Base-by-base conservation (phyloP, 257 asterid species). In the Gynochthodes officinalis region DNA sequence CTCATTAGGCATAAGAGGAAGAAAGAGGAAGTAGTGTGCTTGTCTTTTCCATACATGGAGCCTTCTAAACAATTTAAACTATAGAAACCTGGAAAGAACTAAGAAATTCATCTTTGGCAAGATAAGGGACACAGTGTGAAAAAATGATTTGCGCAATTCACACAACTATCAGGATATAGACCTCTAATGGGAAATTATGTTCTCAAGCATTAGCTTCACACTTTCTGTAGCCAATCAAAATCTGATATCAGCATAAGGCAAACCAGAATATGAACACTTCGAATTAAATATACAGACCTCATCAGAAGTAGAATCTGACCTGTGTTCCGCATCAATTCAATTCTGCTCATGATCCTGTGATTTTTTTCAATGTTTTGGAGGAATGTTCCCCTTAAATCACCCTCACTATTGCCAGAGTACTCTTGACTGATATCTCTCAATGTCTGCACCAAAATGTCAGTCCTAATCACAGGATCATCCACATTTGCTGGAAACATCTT, bases 401-500 rank as follows among this genome's bases (percentile, higher is more conserved):
- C 82, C 73, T 65, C 86, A 14, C 73, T 74, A 79, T 60, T 77
- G 62, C 68, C 73, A 4, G 76, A 65, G 73, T 67, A 76, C 43
- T 76, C 88, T 60, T 79, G 84, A 75, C 78, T 73, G 71, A 94
- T 87, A 73, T 84, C 95, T 80, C 93, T 85, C 61, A 94, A 69
- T 9, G 86, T 80, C 83, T 94, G 96, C 72, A 90, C 78, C 61
- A 94, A 69, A 76, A 94, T 88, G 73, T 94, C 98, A 19, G 96
- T 88, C 86, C 99, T 87, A 75, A 90, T 83, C 57, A 85, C 66
- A 70, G 98, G 97, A 77, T 94, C 98, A 82, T 87, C 96, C 65
- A 94, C 88, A 84, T 83, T 90, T 74, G 96, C 94, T 15, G 99
- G 99, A 84, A 94, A 85, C 91, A 94, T 91, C 85, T 91, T 94